Percentiles rank a stretch among this genome's conserved stretches.
Evolutionary conservation across 208 protist genomes (phyloP).

Genomic region (Borovskyia barvae): DNA sequence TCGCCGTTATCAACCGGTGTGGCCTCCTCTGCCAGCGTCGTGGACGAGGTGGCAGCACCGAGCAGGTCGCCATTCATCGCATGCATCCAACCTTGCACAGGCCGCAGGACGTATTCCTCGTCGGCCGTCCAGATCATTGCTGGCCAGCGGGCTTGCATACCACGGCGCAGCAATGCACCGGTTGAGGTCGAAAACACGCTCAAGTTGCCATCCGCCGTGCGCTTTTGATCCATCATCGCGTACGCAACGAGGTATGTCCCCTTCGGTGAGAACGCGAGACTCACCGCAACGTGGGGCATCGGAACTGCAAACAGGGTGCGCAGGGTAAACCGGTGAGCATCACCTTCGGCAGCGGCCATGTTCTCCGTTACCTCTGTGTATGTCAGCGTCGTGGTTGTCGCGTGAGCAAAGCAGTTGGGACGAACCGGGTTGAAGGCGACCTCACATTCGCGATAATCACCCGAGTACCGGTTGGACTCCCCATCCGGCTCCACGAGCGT

Average conservation of each 20-base stretch:
- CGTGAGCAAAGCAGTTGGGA: constrained; percentile 70
- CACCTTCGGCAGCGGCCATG: constrained; percentile 12
- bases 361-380: constrained; percentile 55
- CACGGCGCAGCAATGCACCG: constrained; percentile 52
- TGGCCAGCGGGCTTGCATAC: constrained; percentile 81
- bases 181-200: constrained; percentile 52
- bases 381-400: constrained; percentile 64
- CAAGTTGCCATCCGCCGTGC: constrained; percentile 76
- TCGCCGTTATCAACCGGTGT: constrained; percentile 4
- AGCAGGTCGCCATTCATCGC: constrained; percentile 60
- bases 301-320: constrained; percentile 55
- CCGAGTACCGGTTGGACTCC: constrained; percentile 36
- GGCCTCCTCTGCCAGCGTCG: constrained; percentile 4
- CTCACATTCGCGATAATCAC: constrained; percentile 85
- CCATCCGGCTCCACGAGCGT: constrained; percentile 45
- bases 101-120: constrained; percentile 64
- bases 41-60: constrained; percentile 2
- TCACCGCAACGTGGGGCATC: constrained; percentile 61
- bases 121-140: constrained; percentile 71
- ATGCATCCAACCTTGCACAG: constrained; percentile 72
- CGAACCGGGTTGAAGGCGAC: constrained; percentile 61
- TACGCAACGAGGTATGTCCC: constrained; percentile 77
- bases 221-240: constrained; percentile 79
- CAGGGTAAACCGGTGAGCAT: constrained; percentile 21
- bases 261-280: constrained; percentile 61